phyloP scores from a whole-genome alignment of 176 grass and related monocot genomes.

The Olyra latifolia region DNA sequence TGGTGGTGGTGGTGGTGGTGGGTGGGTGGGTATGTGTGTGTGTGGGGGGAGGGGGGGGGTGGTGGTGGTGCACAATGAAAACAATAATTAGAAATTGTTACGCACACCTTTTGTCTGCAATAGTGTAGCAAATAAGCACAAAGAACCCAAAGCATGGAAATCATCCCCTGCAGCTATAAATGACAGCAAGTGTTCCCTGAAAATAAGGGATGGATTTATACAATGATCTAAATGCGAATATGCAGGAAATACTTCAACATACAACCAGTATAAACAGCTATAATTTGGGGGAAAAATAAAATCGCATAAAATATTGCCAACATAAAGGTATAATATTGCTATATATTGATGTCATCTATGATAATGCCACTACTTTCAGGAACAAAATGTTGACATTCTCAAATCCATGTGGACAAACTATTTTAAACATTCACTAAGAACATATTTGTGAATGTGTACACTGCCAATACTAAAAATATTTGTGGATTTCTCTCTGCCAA shows the following conservation, averaged over 20 bases:
- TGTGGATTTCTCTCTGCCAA: not conserved
- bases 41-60: no score
- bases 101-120: conserved; percentile 95
- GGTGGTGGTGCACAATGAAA: conserved; percentile 19
- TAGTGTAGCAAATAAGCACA: conserved; percentile 86
- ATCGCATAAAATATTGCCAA: conserved; percentile 14
- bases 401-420: conserved; percentile 10
- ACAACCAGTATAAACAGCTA: no score
- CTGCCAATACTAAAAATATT: conserved; percentile 1
- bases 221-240: conserved; percentile 13
- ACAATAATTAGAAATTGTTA: conserved; percentile 3
- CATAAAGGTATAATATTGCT: conserved; percentile 2
- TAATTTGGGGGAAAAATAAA: no score
- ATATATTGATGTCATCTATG: not conserved
- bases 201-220: conserved; percentile 34
- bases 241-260: conserved; percentile 11
- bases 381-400: not conserved
- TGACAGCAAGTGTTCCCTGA: conserved; percentile 84
- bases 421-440: conserved; percentile 11
- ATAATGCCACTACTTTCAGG: not conserved
- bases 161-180: conserved; percentile 69
- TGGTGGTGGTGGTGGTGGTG: no score
- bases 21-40: not conserved
- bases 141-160: conserved; percentile 89
- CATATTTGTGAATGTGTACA: not conserved